Conservation (phyloP, 1,139 yeast species). For the Pichia kudriavzevii region DNA sequence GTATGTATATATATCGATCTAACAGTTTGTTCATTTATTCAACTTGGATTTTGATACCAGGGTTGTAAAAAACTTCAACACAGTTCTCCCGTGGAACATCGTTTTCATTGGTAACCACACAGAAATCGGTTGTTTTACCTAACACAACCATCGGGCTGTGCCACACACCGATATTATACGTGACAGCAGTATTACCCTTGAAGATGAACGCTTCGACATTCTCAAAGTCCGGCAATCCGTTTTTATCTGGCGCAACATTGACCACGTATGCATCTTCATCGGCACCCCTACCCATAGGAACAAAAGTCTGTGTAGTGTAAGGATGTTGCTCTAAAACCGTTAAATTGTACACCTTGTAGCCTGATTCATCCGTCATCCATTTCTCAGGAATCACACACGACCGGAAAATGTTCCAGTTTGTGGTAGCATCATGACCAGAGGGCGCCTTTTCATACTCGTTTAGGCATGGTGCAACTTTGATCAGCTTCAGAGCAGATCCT, state of each 20-base stretch:
- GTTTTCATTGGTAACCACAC: conserved; percentile 78
- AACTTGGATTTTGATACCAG: conserved; percentile 39
- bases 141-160: conserved; percentile 94
- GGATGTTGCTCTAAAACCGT: conserved; percentile 88
- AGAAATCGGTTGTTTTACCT: conserved; percentile 62
- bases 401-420: conserved; percentile 79
- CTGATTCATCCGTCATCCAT: conserved; percentile 28
- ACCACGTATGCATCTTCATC: conserved; percentile 57
- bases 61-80: conserved; percentile 67
- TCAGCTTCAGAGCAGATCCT: conserved; percentile 83
- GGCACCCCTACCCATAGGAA: conserved; percentile 71
- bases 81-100: conserved; percentile 76
- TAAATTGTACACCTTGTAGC: conserved; percentile 41
- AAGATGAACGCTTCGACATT: conserved; percentile 64
- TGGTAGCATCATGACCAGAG: conserved; percentile 37
- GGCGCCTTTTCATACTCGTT: conserved; percentile 45
- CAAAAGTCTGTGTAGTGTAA: conserved; percentile 78
- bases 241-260: conserved; percentile 58
- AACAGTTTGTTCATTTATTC: background rate
- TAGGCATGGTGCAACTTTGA: conserved; percentile 60
- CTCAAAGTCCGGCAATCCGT: conserved; percentile 52
- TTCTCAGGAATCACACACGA: conserved; percentile 69
- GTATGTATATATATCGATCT: background rate
- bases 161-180: conserved; percentile 75
- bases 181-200: conserved; percentile 78